Evolutionary conservation across 2,329 filamentous ascomycete genomes (phyloP), one percentile per base, ranked within the genome.

Genomic region (Celoporthe dispersa): DNA sequence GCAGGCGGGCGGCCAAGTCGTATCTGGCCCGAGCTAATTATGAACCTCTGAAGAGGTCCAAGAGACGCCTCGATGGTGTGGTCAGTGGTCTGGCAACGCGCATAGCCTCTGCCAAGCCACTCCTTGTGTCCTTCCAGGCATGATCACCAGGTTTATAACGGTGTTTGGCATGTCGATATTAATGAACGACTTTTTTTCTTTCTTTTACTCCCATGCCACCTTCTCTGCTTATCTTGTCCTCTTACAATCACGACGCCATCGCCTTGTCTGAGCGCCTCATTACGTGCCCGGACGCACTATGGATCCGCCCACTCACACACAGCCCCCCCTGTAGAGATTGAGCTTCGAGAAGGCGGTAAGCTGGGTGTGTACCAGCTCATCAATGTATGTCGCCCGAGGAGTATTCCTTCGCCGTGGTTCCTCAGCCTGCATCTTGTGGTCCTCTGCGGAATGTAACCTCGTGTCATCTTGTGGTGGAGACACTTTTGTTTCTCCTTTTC

Each of bases 41-140:
- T 63, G 44, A 61, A 55, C 57, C 61, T 44, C 59, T 51, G 66
- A 53, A 37, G 33, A 51, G 63, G 69, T 57, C 62, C 57, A 14
- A 31, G 22, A 55, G 25, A 31, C n/a, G n/a, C n/a, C n/a, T n/a
- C n/a, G n/a, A n/a, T n/a, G n/a, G n/a, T n/a, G 9, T 37, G 9
- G 4, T 37, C 4, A 37, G 22, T 51, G 19, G 25, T 9, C 16
- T 65, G 14, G 55, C 6, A 25, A 57, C 35, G 62, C 41, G 22
- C 57, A 64, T 25, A 19, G 33, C 60, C 41, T 66, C 35, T 33
- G 41, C 48, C 61, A 57, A 51, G 66, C 62, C 53, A 61, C 28
- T 68, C 16, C 53, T 19, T 22, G 51, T 39, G n/a, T 22, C 33
- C 16, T 22, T 35, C 3, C 8, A n/a, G 53, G 44, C 16, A 31